Evolutionary conservation across 78 protist genomes (phyloP), one percentile per base, ranked within the genome.

Genomic region (Abeoforma whisleri): DNA sequence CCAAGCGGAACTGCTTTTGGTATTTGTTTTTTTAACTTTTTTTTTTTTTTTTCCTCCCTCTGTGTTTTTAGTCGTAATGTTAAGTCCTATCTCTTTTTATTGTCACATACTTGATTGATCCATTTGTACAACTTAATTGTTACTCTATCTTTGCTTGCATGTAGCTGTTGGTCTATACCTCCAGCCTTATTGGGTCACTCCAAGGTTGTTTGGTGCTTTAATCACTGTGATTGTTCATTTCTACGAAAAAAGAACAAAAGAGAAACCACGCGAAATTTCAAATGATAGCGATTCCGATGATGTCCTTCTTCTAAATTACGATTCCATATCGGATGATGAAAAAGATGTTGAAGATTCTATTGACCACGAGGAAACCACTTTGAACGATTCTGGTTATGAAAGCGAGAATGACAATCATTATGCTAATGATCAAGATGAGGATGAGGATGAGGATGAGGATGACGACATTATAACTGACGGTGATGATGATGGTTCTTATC

Each of bases 81-180:
- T n/a, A n/a, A n/a, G n/a, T n/a, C n/a, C n/a, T n/a, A n/a, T n/a
- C n/a, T n/a, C n/a, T n/a, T n/a, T n/a, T n/a, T n/a, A n/a, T n/a
- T n/a, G n/a, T n/a, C n/a, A n/a, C n/a, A n/a, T n/a, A n/a, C n/a
- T n/a, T n/a, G n/a, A n/a, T n/a, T n/a, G n/a, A n/a, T n/a, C n/a
- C n/a, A n/a, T n/a, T n/a, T n/a, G n/a, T n/a, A n/a, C n/a, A n/a
- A n/a, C n/a, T n/a, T n/a, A n/a, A n/a, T n/a, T n/a, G n/a, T n/a
- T n/a, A n/a, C n/a, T n/a, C n/a, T n/a, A n/a, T n/a, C n/a, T n/a
- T n/a, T n/a, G n/a, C n/a, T n/a, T n/a, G n/a, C n/a, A n/a, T n/a
- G n/a, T n/a, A n/a, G 94, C 91, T 16, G 85, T 92, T 32, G 94
- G 94, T n/a, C 82, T 92, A 76, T 81, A 81, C 85, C 33, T 81